phyloP scores from a whole-genome alignment of 139 green algal genomes.

The Closterium sp. region DNA sequence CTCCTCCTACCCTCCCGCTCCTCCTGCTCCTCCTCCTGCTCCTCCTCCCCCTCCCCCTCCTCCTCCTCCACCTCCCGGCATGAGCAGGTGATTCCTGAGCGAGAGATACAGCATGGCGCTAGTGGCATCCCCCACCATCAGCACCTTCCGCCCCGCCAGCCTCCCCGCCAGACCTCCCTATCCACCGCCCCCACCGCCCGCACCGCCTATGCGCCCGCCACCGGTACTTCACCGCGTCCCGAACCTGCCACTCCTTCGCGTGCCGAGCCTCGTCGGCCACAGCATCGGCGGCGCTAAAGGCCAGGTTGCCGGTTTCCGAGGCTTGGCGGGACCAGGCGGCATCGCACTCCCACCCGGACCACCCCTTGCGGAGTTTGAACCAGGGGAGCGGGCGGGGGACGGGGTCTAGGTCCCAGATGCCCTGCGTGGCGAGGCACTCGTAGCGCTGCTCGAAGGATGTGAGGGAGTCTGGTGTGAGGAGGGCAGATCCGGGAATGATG shows the following conservation, averaged over 20 bases:
- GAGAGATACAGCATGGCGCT: neutral
- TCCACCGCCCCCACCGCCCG: neutral
- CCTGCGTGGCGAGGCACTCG: neutral
- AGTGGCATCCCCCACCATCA: neutral
- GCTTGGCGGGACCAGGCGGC: neutral
- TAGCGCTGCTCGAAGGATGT: neutral
- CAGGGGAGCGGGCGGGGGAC: neutral
- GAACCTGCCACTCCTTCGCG: neutral
- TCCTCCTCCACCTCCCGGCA: neutral
- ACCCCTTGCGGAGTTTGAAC: neutral
- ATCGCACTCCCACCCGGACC: neutral
- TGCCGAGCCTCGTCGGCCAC: neutral
- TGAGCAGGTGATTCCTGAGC: neutral
- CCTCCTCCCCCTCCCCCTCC: too few species aligned
- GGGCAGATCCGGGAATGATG: neutral
- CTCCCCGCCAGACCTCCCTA: neutral
- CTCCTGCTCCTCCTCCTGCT: too few species aligned
- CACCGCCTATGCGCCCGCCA: neutral
- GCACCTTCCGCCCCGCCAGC: neutral
- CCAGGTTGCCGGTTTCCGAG: neutral
- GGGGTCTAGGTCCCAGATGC: neutral
- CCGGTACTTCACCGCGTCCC: neutral
- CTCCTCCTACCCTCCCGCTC: too few species aligned
- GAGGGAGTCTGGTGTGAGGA: neutral
- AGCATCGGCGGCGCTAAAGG: neutral